phyloP scores from a whole-genome alignment of 345 rosid species.

The Cardamine resedifolia region DNA sequence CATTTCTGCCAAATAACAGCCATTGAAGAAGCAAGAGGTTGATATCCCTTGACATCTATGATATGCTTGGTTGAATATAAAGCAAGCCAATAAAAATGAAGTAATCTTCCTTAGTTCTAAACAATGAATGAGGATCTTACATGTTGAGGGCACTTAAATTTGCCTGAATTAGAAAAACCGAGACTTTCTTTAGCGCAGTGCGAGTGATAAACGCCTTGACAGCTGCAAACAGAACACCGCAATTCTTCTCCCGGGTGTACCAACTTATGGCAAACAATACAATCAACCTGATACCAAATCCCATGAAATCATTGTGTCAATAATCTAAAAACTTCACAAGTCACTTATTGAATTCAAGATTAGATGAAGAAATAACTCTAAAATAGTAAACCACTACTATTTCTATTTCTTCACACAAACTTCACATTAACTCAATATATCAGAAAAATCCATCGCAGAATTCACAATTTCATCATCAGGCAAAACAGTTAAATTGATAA shows the following conservation, averaged over 20 bases:
- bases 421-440: not conserved
- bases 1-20: not conserved
- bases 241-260: constrained; percentile 65
- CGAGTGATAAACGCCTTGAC: constrained; percentile 64
- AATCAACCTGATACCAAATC: constrained; percentile 56
- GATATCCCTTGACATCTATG: not conserved
- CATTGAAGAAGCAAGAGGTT: not conserved
- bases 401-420: not conserved
- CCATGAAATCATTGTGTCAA: not conserved
- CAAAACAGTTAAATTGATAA: not conserved
- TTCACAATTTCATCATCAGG: not conserved
- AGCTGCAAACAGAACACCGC: constrained; percentile 61
- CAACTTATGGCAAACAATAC: constrained; percentile 56
- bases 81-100: constrained; percentile 3
- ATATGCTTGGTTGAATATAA: not conserved
- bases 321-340: not conserved
- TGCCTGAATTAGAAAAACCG: constrained; percentile 42
- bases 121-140: constrained; percentile 44
- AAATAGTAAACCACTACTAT: not conserved
- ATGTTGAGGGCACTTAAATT: constrained; percentile 90
- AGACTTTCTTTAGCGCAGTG: constrained; percentile 51
- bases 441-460: not conserved
- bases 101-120: not conserved
- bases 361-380: not conserved
- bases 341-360: not conserved